These are phyloP conservation scores for Tinospora cordifolia DNA, from an alignment of 164 flowering plant genomes.

Conservation along the genomic window DNA sequence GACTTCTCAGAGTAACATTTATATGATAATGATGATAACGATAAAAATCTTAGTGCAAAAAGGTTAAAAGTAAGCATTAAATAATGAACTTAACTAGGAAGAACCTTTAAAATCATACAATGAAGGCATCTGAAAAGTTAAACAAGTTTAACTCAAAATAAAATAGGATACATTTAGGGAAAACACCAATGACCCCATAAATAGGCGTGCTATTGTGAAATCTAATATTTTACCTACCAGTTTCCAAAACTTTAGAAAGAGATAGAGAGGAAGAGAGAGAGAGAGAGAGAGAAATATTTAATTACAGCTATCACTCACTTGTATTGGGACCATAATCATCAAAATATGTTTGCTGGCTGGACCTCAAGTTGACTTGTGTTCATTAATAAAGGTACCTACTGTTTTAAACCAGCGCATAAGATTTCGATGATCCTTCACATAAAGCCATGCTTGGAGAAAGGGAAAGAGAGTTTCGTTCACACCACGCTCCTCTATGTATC, in stretches of 20 bases:
- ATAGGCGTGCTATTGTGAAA: neutral
- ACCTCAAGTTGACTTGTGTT: constrained; percentile 23
- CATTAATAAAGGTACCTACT: constrained; percentile 48
- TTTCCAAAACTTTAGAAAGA: neutral
- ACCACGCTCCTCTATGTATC: constrained; percentile 75
- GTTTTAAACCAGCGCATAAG: constrained; percentile 76
- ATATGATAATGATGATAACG: neutral
- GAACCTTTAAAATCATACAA: neutral
- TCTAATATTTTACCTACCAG: neutral
- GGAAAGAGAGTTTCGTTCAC: constrained; percentile 69
- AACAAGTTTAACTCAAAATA: neutral
- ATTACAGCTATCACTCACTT: constrained; percentile 5
- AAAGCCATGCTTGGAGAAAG: constrained; percentile 95
- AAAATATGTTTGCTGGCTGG: neutral
- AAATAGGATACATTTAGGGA: neutral
- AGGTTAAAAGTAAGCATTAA: neutral
- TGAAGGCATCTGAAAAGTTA: neutral
- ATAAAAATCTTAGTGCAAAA: neutral
- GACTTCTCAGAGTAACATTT: no score
- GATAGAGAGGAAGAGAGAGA: neutral
- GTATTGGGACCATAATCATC: neutral
- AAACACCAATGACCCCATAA: neutral
- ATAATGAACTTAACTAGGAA: neutral
- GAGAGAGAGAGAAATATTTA: neutral
- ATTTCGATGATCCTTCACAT: constrained; percentile 81